These are phyloP conservation scores for Pascua sp. DNA, from an alignment of 1,284 basidiomycete genomes.

Conservation along the genomic window DNA sequence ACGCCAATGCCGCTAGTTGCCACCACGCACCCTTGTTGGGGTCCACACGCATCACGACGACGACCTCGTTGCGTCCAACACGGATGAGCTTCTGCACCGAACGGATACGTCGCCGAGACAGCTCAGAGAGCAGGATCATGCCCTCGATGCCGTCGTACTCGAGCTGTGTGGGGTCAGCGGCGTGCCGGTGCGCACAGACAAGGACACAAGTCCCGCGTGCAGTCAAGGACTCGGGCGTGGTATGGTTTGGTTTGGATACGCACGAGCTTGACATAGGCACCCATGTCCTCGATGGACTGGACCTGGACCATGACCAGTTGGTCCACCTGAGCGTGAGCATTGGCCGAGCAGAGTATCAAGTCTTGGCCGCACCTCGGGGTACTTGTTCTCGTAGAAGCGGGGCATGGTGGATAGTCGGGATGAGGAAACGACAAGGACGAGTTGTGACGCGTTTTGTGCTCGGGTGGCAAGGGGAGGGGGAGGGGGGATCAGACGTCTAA, in stretches of 20 bases:
- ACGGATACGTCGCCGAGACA: constrained; percentile 92
- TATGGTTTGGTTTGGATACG: constrained; percentile 41
- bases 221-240: not conserved
- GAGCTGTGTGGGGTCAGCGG: constrained; percentile 57
- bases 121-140: constrained; percentile 97
- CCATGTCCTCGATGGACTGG: constrained; percentile 98
- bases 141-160: constrained; percentile 99
- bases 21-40: constrained; percentile 85
- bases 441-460: too few species aligned
- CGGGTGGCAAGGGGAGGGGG: not conserved
- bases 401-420: constrained; percentile 33
- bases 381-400: constrained; percentile 53
- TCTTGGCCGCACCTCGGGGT: constrained; percentile 53
- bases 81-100: constrained; percentile 98
- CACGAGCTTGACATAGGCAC: constrained; percentile 96
- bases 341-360: too few species aligned
- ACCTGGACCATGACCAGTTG: constrained; percentile 99
- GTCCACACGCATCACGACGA: constrained; percentile 96
- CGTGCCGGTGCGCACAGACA: not conserved
- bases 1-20: not conserved
- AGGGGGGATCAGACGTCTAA: not conserved
- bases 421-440: too few species aligned
- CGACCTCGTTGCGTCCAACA: constrained; percentile 96
- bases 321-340: constrained; percentile 62
- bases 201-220: too few species aligned